Evolutionary conservation across 352 stramenopile species (phyloP).

Genomic region (Phytopythium aichiense): DNA sequence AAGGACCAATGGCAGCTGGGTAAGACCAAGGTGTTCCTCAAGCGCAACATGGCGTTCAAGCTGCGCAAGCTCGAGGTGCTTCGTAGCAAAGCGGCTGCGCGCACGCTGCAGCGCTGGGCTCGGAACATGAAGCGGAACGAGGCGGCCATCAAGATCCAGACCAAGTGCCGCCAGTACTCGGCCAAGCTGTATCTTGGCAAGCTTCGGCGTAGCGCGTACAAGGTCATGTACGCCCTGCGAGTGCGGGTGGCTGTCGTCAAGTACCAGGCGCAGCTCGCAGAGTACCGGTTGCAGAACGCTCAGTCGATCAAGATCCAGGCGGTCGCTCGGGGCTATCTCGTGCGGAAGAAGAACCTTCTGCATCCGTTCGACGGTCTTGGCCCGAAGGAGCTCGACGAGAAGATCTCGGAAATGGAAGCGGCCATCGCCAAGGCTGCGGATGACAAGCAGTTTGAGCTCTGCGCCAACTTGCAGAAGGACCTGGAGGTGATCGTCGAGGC

Average conservation of each 20-base stretch:
- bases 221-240: constrained; percentile 50
- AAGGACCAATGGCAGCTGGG: constrained; percentile 89
- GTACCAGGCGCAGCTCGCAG: constrained; percentile 45
- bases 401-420: constrained; percentile 72
- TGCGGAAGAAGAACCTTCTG: constrained; percentile 73
- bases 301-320: constrained; percentile 74
- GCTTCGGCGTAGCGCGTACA: constrained; percentile 57
- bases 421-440: constrained; percentile 74
- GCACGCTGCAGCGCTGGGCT: constrained; percentile 80
- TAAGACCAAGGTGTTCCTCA: constrained; percentile 88
- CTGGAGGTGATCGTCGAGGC: constrained; percentile 78
- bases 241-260: constrained; percentile 60
- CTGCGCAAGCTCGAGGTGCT: constrained; percentile 77
- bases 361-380: constrained; percentile 73
- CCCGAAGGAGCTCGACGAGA: constrained; percentile 71
- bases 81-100: constrained; percentile 77
- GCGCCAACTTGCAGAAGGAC: constrained; percentile 79
- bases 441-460: constrained; percentile 86
- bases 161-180: constrained; percentile 62
- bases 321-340: constrained; percentile 58
- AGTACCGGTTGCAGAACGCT: constrained; percentile 45
- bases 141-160: constrained; percentile 65
- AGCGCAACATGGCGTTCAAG: constrained; percentile 75
- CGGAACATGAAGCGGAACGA: constrained; percentile 62
- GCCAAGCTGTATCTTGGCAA: constrained; percentile 47